A percentile compares a stretch with the other conserved stretches of the same genome.
phyloP scores from a whole-genome alignment of 345 rosid genomes.

The Boechera retrofracta region DNA sequence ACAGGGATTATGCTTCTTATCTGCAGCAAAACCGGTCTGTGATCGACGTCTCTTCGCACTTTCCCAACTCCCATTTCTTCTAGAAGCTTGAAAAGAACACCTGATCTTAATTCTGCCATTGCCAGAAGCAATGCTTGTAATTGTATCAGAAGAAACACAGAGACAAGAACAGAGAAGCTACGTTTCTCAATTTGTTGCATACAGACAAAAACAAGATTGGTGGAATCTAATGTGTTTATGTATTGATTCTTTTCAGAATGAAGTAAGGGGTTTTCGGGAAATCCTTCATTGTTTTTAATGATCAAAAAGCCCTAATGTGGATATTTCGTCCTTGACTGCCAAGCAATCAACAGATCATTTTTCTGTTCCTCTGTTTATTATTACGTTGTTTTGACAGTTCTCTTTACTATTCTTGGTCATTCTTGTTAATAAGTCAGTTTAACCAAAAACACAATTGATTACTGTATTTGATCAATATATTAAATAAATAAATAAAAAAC shows the following conservation, averaged over 20 bases:
- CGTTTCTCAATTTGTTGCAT: slow-evolving; percentile 32
- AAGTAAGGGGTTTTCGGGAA: background rate
- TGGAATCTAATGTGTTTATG: slow-evolving; percentile 13
- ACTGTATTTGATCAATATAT: slow-evolving; percentile 3
- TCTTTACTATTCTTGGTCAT: slow-evolving; percentile 38
- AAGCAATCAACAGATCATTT: slow-evolving; percentile 16
- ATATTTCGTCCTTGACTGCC: slow-evolving; percentile 10
- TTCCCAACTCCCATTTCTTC: slow-evolving; percentile 57
- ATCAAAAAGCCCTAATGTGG: slow-evolving; percentile 23
- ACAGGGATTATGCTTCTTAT: slow-evolving; percentile 79
- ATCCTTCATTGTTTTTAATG: background rate
- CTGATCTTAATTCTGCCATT: slow-evolving; percentile 59
- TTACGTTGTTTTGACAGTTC: slow-evolving; percentile 24
- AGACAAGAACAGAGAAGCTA: slow-evolving; percentile 2
- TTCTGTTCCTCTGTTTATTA: slow-evolving; percentile 21
- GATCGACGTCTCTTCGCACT: slow-evolving; percentile 31
- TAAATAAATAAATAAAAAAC: background rate
- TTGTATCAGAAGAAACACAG: slow-evolving; percentile 14
- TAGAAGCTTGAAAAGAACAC: slow-evolving; percentile 67
- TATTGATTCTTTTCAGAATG: slow-evolving; percentile 11
- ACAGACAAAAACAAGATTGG: slow-evolving; percentile 21
- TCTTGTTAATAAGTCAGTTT: slow-evolving; percentile 5
- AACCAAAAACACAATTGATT: background rate
- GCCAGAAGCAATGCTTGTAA: slow-evolving; percentile 1
- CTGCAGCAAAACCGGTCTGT: slow-evolving; percentile 62